Percentiles rank a stretch among this genome's conserved stretches.
These are phyloP conservation scores for Candida takata DNA, from an alignment of 805 yeast species.

Conservation along the genomic window DNA sequence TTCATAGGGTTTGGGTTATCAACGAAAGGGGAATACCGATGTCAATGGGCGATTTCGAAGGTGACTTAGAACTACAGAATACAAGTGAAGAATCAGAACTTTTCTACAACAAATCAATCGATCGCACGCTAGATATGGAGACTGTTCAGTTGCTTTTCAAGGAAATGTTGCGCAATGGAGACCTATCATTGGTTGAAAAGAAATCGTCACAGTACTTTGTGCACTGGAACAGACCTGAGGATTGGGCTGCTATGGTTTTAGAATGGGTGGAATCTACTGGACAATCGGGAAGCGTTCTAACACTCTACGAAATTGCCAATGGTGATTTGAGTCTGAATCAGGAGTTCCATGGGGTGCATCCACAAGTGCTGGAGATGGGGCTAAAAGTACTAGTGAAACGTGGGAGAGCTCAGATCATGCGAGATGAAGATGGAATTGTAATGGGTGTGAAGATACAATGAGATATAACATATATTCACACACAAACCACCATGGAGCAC, in stretches of 20 bases:
- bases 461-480: slow-evolving; percentile 4
- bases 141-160: slow-evolving; percentile 50
- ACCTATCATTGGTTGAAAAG: slow-evolving; percentile 48
- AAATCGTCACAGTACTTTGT: slow-evolving; percentile 34
- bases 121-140: slow-evolving; percentile 47
- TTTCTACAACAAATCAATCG: slow-evolving; percentile 45
- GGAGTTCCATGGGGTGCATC: slow-evolving; percentile 59
- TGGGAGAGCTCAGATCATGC: slow-evolving; percentile 67
- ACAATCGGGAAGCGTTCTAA: slow-evolving; percentile 67
- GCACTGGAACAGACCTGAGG: slow-evolving; percentile 63
- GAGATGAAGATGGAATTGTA: slow-evolving; percentile 56
- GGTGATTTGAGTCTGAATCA: slow-evolving; percentile 52
- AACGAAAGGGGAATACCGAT: slow-evolving; percentile 28
- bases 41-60: slow-evolving; percentile 14
- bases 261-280: slow-evolving; percentile 77
- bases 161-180: slow-evolving; percentile 46
- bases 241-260: slow-evolving; percentile 56
- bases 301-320: slow-evolving; percentile 71
- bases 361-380: slow-evolving; percentile 43
- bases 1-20: slow-evolving; percentile 48
- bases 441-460: slow-evolving; percentile 73
- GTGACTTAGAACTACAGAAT: background rate
- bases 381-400: slow-evolving; percentile 53
- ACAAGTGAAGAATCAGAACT: slow-evolving; percentile 20
- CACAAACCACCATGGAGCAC: too few relatives aligned